phyloP scores from a whole-genome alignment of 2,329 filamentous ascomycete species.

The Cladosporium oxysporum region DNA sequence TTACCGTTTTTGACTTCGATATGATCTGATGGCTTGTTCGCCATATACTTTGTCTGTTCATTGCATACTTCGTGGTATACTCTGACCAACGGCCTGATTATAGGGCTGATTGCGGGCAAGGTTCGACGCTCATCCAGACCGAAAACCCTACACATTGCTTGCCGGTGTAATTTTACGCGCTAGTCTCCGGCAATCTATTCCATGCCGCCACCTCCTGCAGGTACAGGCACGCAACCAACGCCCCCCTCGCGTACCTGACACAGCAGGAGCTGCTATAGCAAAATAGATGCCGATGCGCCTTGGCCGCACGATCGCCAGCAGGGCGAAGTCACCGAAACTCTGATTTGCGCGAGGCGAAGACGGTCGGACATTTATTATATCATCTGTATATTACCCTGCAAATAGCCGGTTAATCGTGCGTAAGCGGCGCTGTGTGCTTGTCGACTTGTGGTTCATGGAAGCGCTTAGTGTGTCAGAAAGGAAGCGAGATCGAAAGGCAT shows the following conservation, averaged over 20 bases:
- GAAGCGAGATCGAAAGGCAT: background rate
- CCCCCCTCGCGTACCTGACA: constrained; percentile 8
- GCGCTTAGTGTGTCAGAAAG: constrained; percentile 6
- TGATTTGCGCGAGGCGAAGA: background rate
- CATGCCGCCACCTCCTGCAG: constrained; percentile 14
- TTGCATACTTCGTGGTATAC: background rate
- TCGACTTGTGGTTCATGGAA: background rate
- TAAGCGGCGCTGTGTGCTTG: background rate
- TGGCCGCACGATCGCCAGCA: constrained; percentile 10
- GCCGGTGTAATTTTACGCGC: constrained; percentile 11
- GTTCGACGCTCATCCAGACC: background rate
- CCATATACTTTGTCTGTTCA: background rate
- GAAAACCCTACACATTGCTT: background rate
- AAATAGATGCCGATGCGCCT: background rate
- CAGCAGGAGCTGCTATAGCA: background rate
- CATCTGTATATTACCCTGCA: constrained; percentile 8
- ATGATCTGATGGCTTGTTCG: background rate
- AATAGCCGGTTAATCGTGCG: constrained; percentile 10
- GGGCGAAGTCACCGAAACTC: background rate
- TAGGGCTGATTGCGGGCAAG: constrained; percentile 2
- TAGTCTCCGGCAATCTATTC: constrained; percentile 12
- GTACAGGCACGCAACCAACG: constrained; percentile 4
- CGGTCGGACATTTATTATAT: background rate
- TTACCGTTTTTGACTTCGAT: background rate
- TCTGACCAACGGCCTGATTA: background rate